Percentiles rank a stretch among this genome's conserved stretches.
Conservation (phyloP, 2,329 filamentous ascomycete species). For the Botrytis fragariae region DNA sequence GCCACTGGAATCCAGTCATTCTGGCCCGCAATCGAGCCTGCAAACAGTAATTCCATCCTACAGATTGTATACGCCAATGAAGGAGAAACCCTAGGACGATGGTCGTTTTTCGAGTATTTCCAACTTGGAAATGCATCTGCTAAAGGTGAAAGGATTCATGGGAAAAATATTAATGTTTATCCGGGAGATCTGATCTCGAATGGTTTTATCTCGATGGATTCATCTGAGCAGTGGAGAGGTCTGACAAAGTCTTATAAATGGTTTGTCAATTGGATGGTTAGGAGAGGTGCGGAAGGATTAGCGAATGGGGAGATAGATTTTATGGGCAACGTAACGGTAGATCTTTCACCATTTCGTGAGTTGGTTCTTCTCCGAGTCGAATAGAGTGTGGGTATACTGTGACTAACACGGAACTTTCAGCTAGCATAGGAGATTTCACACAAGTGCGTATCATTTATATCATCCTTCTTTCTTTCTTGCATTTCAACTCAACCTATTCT, state of each 20-base stretch:
- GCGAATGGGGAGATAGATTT: neutral
- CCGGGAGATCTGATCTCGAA: neutral
- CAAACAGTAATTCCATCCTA: slow-evolving; percentile 23
- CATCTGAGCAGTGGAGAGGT: neutral
- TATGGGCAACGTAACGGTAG: neutral
- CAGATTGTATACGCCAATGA: slow-evolving; percentile 6
- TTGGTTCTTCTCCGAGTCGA: neutral
- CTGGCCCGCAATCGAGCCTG: slow-evolving; percentile 4
- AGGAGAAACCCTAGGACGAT: neutral
- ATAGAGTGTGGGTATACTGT: no score
- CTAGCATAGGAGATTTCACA: neutral
- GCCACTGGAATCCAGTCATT: neutral
- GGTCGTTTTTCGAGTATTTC: slow-evolving; percentile 6
- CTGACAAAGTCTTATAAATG: neutral
- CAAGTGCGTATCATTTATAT: neutral
- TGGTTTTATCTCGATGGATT: neutral
- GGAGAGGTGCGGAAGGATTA: neutral
- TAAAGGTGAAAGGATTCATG: neutral
- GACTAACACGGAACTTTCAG: neutral
- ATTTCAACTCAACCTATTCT: fast-evolving
- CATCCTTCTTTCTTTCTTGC: no score
- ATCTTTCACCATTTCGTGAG: neutral
- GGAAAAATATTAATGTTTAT: neutral
- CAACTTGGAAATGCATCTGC: neutral
- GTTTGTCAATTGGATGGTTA: neutral